phyloP scores from a whole-genome alignment of 1,139 yeast species.

The Yamadazyma triangularis region DNA sequence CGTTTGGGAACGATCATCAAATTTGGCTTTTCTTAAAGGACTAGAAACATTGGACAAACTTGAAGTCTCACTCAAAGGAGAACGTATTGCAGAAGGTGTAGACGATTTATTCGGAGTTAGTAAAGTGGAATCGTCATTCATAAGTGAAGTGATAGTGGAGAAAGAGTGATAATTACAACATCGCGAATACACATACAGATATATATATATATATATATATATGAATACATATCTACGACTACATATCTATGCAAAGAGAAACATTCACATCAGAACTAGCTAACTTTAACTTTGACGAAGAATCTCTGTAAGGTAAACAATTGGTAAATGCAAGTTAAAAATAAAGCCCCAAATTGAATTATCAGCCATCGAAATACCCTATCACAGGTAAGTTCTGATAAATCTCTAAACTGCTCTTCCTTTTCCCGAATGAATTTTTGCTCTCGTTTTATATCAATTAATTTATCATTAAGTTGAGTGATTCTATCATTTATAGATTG shows the following conservation, averaged over 20 bases:
- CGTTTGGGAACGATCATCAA: slow-evolving; percentile 34
- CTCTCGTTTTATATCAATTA: slow-evolving; percentile 56
- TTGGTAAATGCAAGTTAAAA: slow-evolving; percentile 65
- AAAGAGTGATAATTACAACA: no score
- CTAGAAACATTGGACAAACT: neutral
- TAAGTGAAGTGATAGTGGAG: no score
- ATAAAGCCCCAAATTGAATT: slow-evolving; percentile 53
- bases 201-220: no score
- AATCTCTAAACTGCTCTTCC: slow-evolving; percentile 64
- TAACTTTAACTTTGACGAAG: slow-evolving; percentile 55
- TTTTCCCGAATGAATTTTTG: slow-evolving; percentile 66
- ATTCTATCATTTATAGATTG: slow-evolving; percentile 50
- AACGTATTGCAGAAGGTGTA: no score
- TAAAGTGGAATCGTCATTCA: no score
- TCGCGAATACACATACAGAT: no score
- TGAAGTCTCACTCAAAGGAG: neutral
- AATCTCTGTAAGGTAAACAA: slow-evolving; percentile 56
- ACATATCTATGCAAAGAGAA: no score
- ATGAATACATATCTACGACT: no score
- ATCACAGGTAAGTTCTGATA: slow-evolving; percentile 61
- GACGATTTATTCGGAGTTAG: no score
- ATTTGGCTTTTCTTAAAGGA: slow-evolving; percentile 5
- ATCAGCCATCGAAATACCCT: slow-evolving; percentile 64
- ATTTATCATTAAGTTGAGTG: slow-evolving; percentile 48
- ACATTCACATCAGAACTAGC: no score